Evolutionary conservation across 495 filamentous ascomycete genomes (phyloP), one percentile per base, ranked within the genome.

Genomic region (Venustampulla echinocandica): DNA sequence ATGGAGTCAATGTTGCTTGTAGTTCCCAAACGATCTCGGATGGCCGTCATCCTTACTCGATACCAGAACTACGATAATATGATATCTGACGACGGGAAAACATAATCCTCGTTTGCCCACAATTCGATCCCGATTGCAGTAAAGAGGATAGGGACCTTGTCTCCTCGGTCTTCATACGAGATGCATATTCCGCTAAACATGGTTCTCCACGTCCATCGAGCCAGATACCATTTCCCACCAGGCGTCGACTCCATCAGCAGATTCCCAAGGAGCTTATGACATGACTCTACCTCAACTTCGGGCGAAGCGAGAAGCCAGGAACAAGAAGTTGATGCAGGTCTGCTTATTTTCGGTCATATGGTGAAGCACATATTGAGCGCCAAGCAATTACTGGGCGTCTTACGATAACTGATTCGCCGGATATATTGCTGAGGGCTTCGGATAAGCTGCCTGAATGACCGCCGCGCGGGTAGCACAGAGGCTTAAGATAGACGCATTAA

Each of bases 231-330:
- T 67, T 48, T 71, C 60, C 38, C 50, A 66, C 20, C 62, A 61
- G 46, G 64, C 63, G 27, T 66, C 61, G 7, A 70, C 69, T 42
- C 64, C 46, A 7, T 70, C 61, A 46, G 64, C 69, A 19, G 67
- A 68, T 47, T 58, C 55, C 6, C 14, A 50, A 58, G 32, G 60
- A 65, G 42, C 43, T 63, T 47, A 46, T 57, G 22, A 38, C 55
- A 32, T 56, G 27, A 59, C 35, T 14, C 37, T n/a, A 49, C 15
- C n/a, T 14, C 3, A n/a, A 14, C 21, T 15, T 34, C 32, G 30
- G n/a, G 10, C 37, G 37, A 6, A 6, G 9, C 20, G 10, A 30
- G 27, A 30, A 21, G 9, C 18, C 37, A 40, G 42, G 42, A 21
- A 44, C 42, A 36, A 15, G 25, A 40, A 38, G 23, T 4, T 23